These are phyloP conservation scores for Phytophthora syringae DNA, from an alignment of 352 stramenopile species.

Conservation along the genomic window DNA sequence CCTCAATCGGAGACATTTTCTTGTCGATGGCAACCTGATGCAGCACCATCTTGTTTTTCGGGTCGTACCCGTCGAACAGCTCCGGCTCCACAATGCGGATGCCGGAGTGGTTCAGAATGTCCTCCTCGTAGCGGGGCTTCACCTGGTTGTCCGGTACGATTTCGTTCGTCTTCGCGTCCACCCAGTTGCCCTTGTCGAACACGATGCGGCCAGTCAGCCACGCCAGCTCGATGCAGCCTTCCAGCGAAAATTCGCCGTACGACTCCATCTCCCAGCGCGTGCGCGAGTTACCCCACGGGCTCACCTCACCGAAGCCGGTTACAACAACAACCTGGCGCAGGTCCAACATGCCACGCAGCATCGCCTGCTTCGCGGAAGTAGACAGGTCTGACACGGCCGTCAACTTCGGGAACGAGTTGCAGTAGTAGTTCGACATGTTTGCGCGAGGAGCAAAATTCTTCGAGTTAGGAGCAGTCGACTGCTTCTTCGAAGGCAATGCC, in stretches of 20 bases:
- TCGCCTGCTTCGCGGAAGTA: slow-evolving; percentile 39
- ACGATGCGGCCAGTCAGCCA: slow-evolving; percentile 87
- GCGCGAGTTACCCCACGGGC: slow-evolving; percentile 85
- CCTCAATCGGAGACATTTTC: slow-evolving; percentile 89
- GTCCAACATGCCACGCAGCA: slow-evolving; percentile 81
- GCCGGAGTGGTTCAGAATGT: slow-evolving; percentile 77
- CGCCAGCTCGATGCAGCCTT: slow-evolving; percentile 89
- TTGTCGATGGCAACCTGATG: slow-evolving; percentile 91
- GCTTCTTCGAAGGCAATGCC: slow-evolving; percentile 25
- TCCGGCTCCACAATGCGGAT: slow-evolving; percentile 89
- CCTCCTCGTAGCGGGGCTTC: slow-evolving; percentile 85
- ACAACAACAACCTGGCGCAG: slow-evolving; percentile 86
- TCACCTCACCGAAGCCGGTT: slow-evolving; percentile 87
- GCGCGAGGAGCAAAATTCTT: slow-evolving; percentile 54
- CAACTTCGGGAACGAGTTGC: slow-evolving; percentile 69
- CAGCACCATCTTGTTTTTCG: slow-evolving; percentile 87
- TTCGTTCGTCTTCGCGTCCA: slow-evolving; percentile 85
- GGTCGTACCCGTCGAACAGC: slow-evolving; percentile 90
- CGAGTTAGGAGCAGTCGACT: slow-evolving; percentile 11
- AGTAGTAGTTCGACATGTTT: slow-evolving; percentile 83
- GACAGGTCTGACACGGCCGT: slow-evolving; percentile 45
- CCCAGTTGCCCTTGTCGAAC: slow-evolving; percentile 85
- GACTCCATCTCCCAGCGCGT: slow-evolving; percentile 93
- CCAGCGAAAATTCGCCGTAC: slow-evolving; percentile 88
- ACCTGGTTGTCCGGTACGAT: slow-evolving; percentile 76